phyloP scores from a whole-genome alignment of 1,139 yeast genomes.

The Kodamaea sp. region DNA sequence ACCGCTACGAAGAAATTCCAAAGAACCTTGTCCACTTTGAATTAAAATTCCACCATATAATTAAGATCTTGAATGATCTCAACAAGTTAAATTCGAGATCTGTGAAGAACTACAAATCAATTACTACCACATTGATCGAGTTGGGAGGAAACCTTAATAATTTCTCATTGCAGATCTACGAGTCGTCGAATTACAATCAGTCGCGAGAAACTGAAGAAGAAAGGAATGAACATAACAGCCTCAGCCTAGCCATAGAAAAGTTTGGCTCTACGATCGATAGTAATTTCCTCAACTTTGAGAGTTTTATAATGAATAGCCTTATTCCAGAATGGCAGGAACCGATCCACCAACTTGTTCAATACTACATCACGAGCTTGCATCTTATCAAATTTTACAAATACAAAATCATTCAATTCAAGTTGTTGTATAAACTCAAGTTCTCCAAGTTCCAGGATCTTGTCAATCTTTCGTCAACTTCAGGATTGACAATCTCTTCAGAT shows the following conservation, averaged over 20 bases:
- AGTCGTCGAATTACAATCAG: constrained; percentile 19
- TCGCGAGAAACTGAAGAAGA: constrained; percentile 5
- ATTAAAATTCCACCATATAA: constrained; percentile 33
- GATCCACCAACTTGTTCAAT: constrained; percentile 42
- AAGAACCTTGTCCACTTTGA: constrained; percentile 37
- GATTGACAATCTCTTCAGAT: constrained; percentile 4
- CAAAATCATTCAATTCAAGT: constrained; percentile 45
- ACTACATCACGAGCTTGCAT: constrained; percentile 39
- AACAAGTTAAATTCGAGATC: constrained; percentile 37
- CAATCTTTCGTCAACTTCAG: constrained; percentile 21
- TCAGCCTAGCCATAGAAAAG: constrained; percentile 41
- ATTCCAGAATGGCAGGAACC: constrained; percentile 52
- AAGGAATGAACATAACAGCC: constrained; percentile 19
- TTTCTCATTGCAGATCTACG: constrained; percentile 46
- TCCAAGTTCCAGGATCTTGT: constrained; percentile 42
- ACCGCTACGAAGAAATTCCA: constrained; percentile 33
- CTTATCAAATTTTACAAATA: constrained; percentile 47
- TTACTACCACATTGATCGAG: constrained; percentile 38
- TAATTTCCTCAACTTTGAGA: constrained; percentile 43
- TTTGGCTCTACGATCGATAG: constrained; percentile 50
- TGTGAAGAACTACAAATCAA: constrained; percentile 31
- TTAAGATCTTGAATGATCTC: constrained; percentile 34
- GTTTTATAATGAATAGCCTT: constrained; percentile 34
- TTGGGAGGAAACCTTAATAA: constrained; percentile 51
- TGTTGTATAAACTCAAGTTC: constrained; percentile 43